phyloP scores from a whole-genome alignment of 352 stramenopile genomes.

The Phytophthora brassicae region DNA sequence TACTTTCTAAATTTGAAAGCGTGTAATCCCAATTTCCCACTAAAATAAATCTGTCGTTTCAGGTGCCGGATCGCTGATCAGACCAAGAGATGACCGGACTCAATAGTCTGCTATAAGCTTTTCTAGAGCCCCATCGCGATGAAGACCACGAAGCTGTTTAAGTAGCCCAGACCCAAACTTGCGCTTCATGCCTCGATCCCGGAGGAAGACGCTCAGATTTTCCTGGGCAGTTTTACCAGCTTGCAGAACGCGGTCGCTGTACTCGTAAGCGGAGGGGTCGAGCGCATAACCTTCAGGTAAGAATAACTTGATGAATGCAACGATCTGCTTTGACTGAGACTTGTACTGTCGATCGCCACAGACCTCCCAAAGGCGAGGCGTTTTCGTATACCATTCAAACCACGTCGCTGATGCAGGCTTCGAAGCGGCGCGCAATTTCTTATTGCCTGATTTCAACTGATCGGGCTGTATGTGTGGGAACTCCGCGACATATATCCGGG shows the following conservation, averaged over 20 bases:
- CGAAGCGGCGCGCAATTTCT: neutral
- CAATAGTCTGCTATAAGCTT: neutral
- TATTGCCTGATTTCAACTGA: neutral
- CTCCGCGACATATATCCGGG: neutral
- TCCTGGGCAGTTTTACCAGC: neutral
- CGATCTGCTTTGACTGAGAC: conserved; percentile 24
- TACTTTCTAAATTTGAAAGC: too few species aligned
- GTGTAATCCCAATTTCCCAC: neutral
- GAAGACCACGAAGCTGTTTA: conserved; percentile 1
- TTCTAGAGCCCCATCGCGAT: neutral
- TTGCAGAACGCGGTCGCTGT: neutral
- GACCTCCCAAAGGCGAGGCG: conserved; percentile 14
- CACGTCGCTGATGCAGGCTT: neutral
- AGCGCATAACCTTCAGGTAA: conserved; percentile 17
- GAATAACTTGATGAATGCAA: conserved; percentile 36
- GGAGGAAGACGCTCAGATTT: neutral
- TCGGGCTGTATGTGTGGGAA: neutral
- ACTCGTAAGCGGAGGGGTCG: neutral
- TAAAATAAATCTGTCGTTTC: neutral
- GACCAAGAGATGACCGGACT: neutral
- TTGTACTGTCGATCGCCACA: conserved; percentile 8
- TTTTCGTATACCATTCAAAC: conserved; percentile 31
- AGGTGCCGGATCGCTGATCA: neutral
- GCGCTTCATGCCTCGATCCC: neutral
- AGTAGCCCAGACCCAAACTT: conserved; percentile 5